A percentile compares a stretch with the other conserved stretches of the same genome.
Evolutionary conservation across 129 eudicot species (phyloP).

Genomic region (Lactuca sativa): DNA sequence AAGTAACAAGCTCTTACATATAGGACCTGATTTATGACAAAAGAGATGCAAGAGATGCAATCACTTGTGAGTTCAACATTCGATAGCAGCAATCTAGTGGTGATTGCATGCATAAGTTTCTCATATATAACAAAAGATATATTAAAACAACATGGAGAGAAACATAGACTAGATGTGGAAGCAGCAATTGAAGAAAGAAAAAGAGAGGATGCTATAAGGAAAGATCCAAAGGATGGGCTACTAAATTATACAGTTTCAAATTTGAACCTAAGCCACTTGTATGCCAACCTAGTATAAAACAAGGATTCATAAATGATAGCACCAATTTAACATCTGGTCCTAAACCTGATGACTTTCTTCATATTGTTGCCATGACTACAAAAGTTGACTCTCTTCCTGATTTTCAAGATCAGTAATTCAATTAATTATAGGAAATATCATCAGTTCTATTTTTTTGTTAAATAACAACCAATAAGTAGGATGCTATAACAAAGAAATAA

Average conservation of each 20-base stretch:
- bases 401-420: conserved; percentile 68
- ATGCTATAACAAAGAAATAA: too few relatives aligned
- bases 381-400: conserved; percentile 70
- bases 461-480: too few relatives aligned
- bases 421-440: too few relatives aligned
- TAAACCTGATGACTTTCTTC: conserved; percentile 48
- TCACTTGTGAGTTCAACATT: conserved; percentile 87
- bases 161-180: conserved; percentile 77
- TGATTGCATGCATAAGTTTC: conserved; percentile 95
- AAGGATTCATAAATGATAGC: conserved; percentile 33
- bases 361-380: conserved; percentile 40
- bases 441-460: too few relatives aligned
- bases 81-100: conserved; percentile 92
- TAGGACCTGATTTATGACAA: conserved; percentile 87
- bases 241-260: conserved; percentile 92
- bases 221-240: conserved; percentile 72
- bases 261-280: conserved; percentile 51
- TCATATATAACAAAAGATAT: conserved; percentile 63
- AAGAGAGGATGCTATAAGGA: conserved; percentile 50
- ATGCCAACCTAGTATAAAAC: conserved; percentile 42
- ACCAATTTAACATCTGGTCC: conserved; percentile 34
- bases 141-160: conserved; percentile 58
- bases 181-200: conserved; percentile 64
- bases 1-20: conserved; percentile 31
- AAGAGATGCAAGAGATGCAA: conserved; percentile 89